Evolutionary conservation across 2,329 filamentous ascomycete genomes (phyloP).

Genomic region (Paecilomyces fulvus): DNA sequence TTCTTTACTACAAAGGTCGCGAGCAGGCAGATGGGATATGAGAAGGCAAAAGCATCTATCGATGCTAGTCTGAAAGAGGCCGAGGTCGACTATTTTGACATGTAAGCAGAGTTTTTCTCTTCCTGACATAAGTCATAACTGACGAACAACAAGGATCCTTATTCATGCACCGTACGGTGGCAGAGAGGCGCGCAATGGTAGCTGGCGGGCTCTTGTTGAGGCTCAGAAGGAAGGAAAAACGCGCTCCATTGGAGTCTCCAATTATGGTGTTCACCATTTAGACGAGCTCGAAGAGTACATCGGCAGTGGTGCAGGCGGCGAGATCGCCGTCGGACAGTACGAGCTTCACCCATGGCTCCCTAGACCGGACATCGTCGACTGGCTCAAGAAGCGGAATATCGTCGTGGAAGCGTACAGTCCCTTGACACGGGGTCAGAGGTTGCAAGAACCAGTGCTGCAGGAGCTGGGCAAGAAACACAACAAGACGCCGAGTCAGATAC

Average conservation of each 20-base stretch:
- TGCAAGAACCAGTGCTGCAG: constrained; percentile 46
- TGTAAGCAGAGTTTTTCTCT: constrained; percentile 37
- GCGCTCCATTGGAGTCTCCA: constrained; percentile 35
- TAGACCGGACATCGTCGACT: constrained; percentile 68
- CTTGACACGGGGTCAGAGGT: constrained; percentile 37
- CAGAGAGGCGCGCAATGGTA: constrained; percentile 27
- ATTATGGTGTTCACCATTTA: constrained; percentile 31
- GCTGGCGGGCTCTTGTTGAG: constrained; percentile 35
- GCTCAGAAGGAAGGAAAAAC: constrained; percentile 30
- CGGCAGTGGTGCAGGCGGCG: constrained; percentile 43
- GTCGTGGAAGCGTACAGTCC: constrained; percentile 51
- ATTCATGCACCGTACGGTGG: constrained; percentile 33
- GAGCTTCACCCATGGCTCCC: constrained; percentile 86
- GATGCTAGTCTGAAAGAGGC: constrained; percentile 54
- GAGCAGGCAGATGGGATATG: constrained; percentile 49
- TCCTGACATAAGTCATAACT: not conserved
- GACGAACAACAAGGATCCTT: constrained; percentile 20
- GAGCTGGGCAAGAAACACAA: constrained; percentile 47
- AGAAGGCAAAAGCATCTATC: constrained; percentile 55
- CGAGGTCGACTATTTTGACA: constrained; percentile 58
- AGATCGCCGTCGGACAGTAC: constrained; percentile 77
- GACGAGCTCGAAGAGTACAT: constrained; percentile 35
- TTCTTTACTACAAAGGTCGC: constrained; percentile 59
- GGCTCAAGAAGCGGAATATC: constrained; percentile 59
- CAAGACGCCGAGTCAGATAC: constrained; percentile 50